Evolutionary conservation across 768 basidiomycete genomes (phyloP).

Genomic region (Xerocomus spinulosus): DNA sequence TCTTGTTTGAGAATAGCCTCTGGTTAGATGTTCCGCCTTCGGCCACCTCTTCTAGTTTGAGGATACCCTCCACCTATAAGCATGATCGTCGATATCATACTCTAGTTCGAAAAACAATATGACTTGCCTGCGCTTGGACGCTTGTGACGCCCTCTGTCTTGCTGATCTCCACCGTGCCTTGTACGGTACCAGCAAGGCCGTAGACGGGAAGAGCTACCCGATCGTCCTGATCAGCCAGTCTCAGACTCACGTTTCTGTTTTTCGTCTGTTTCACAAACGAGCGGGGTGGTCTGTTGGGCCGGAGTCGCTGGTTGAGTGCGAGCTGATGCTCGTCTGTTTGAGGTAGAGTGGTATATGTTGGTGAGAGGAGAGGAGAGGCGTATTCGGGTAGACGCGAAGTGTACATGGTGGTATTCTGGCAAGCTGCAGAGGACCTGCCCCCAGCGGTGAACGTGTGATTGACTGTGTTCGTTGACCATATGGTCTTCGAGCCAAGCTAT

Average conservation of each 20-base stretch:
- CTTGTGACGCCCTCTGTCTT: slow-evolving; percentile 53
- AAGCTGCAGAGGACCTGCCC: slow-evolving; percentile 10
- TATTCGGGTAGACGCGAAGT: slow-evolving; percentile 53
- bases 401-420: slow-evolving; percentile 41
- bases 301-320: slow-evolving; percentile 39
- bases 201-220: slow-evolving; percentile 53
- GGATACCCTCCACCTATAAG: slow-evolving; percentile 54
- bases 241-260: slow-evolving; percentile 47
- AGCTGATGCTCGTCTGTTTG: slow-evolving; percentile 50
- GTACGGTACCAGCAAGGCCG: slow-evolving; percentile 45
- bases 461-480: slow-evolving; percentile 21
- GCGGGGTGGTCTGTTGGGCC: slow-evolving; percentile 37
- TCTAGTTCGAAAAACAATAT: neutral
- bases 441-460: slow-evolving; percentile 21
- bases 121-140: slow-evolving; percentile 59
- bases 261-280: slow-evolving; percentile 58
- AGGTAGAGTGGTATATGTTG: slow-evolving; percentile 54
- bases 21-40: slow-evolving; percentile 57
- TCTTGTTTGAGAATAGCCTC: slow-evolving; percentile 48
- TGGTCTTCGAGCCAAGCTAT: slow-evolving; percentile 27
- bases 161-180: slow-evolving; percentile 51
- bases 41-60: slow-evolving; percentile 58
- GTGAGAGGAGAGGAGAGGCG: slow-evolving; percentile 36
- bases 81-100: neutral
- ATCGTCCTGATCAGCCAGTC: slow-evolving; percentile 50